phyloP scores from a whole-genome alignment of 257 asterid genomes.

The Henckelia pumila region DNA sequence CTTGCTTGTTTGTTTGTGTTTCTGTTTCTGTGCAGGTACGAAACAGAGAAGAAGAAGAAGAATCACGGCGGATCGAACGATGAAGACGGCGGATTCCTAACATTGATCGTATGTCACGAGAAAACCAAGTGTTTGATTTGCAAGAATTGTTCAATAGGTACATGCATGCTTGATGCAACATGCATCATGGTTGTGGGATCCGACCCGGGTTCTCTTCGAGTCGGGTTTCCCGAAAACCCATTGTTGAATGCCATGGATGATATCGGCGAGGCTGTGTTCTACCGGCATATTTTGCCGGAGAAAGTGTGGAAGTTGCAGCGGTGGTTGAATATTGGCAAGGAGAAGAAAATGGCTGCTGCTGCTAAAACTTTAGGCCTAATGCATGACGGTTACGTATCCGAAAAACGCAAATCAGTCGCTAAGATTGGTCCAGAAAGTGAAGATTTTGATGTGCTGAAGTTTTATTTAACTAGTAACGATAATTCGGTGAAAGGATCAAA shows the following conservation, averaged over 20 bases:
- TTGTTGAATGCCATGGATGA: constrained; percentile 44
- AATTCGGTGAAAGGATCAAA: neutral
- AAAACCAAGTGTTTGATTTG: constrained; percentile 25
- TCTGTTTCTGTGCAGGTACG: no score
- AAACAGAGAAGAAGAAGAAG: no score
- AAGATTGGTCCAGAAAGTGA: neutral
- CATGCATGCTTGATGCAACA: constrained; percentile 51
- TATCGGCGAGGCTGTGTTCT: constrained; percentile 42
- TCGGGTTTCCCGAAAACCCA: constrained; percentile 34
- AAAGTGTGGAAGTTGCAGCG: constrained; percentile 43
- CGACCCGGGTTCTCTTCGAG: constrained; percentile 34
- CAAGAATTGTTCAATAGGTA: constrained; percentile 42
- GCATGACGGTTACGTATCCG: constrained; percentile 11
- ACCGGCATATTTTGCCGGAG: constrained; percentile 39
- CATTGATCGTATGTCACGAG: constrained; percentile 27
- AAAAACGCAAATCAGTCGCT: neutral
- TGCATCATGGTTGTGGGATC: constrained; percentile 41
- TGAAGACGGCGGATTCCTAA: no score
- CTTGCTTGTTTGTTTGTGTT: no score
- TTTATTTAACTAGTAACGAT: constrained; percentile 17
- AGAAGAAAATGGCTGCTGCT: constrained; percentile 37
- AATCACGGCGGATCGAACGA: no score
- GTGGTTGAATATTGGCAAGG: constrained; percentile 39
- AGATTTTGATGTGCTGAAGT: constrained; percentile 40
- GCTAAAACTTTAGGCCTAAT: constrained; percentile 11